phyloP scores from a whole-genome alignment of 148 eudicot genomes.

The Rhododendron ovatum region DNA sequence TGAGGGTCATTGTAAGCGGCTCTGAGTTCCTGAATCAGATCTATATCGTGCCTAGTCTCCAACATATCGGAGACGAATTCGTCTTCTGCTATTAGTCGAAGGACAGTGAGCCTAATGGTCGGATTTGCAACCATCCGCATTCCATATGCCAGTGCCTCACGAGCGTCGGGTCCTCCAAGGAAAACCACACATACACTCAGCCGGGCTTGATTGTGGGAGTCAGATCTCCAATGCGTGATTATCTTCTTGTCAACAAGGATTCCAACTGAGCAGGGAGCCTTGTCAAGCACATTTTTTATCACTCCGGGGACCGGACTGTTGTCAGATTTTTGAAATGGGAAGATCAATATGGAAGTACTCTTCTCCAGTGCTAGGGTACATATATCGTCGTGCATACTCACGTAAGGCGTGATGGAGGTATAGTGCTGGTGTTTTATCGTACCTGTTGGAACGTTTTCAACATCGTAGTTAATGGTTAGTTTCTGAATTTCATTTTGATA shows the following conservation, averaged over 20 bases:
- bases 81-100: slow-evolving; percentile 4
- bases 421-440: slow-evolving; percentile 1
- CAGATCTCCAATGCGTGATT: not conserved
- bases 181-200: slow-evolving; percentile 2
- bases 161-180: slow-evolving; percentile 11
- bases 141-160: slow-evolving; percentile 15
- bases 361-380: slow-evolving; percentile 13
- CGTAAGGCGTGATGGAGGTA: slow-evolving; percentile 10
- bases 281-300: slow-evolving; percentile 10
- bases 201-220: not conserved
- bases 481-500: not conserved
- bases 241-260: slow-evolving; percentile 11
- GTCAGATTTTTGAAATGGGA: slow-evolving; percentile 14
- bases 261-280: slow-evolving; percentile 19
- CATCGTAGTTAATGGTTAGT: not conserved
- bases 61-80: not conserved
- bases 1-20: not conserved
- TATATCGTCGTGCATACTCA: slow-evolving; percentile 16
- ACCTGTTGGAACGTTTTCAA: not conserved
- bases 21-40: not conserved
- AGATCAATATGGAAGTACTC: not conserved
- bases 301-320: not conserved
- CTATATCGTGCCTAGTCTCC: slow-evolving; percentile 4
- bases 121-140: slow-evolving; percentile 8
- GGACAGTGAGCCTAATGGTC: not conserved